A percentile compares a stretch with the other conserved stretches of the same genome.
Conservation (phyloP, 257 asterid genomes). For the Solanum pimpinellifolium region DNA sequence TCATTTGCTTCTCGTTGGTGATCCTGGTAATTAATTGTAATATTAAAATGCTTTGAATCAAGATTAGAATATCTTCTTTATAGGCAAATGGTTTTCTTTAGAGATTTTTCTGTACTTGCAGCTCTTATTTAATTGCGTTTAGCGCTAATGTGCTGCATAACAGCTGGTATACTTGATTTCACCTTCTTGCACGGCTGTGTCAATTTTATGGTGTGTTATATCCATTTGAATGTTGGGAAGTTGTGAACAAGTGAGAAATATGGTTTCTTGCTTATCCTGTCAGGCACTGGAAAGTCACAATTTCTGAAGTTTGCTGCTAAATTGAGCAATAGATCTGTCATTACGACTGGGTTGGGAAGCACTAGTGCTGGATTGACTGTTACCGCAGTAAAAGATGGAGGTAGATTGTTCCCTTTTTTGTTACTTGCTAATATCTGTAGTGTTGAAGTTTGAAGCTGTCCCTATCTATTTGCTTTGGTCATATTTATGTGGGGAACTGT, state of each 20-base stretch:
- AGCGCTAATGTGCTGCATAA: not conserved
- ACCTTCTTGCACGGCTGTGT: not conserved
- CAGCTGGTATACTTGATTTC: not conserved
- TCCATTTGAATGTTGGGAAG: not conserved
- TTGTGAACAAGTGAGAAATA: conserved; percentile 5
- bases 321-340: conserved; percentile 88
- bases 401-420: conserved; percentile 16
- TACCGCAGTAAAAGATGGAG: conserved; percentile 99
- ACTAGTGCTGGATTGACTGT: conserved; percentile 99
- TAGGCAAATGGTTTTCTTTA: not conserved
- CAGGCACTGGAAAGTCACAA: conserved; percentile 98
- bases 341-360: conserved; percentile 97
- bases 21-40: conserved; percentile 63
- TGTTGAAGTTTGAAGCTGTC: not conserved
- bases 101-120: not conserved
- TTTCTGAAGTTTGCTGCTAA: conserved; percentile 95
- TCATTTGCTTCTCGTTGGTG: conserved; percentile 97
- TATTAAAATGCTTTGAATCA: not conserved
- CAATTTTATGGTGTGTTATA: not conserved
- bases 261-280: not conserved
- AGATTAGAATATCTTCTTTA: not conserved
- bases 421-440: not conserved
- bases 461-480: not conserved
- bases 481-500: not conserved
- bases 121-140: not conserved